Percentiles rank a stretch among this genome's conserved stretches.
Evolutionary conservation across 495 filamentous ascomycete genomes (phyloP).

Genomic region (Aspergillus homomorphus): DNA sequence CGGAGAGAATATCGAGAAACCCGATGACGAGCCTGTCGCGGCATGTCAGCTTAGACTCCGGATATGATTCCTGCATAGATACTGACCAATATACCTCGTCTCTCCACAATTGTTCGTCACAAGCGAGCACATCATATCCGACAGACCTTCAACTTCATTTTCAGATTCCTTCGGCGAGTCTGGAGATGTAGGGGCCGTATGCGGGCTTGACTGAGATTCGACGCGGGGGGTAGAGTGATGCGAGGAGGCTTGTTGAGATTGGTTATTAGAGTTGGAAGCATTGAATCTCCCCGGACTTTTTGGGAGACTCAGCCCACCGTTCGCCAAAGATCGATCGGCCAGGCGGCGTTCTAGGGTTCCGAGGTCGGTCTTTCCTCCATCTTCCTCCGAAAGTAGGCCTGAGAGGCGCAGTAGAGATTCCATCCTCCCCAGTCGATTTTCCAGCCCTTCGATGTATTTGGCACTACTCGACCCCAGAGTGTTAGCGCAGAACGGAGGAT

Average conservation of each 20-base stretch:
- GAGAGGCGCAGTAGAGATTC: slow-evolving; percentile 84
- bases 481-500: slow-evolving; percentile 16
- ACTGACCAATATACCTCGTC: slow-evolving; percentile 90
- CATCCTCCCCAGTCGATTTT: slow-evolving; percentile 93
- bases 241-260: slow-evolving; percentile 31
- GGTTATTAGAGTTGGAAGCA: slow-evolving; percentile 24
- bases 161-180: slow-evolving; percentile 55
- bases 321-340: slow-evolving; percentile 56
- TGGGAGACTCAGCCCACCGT: slow-evolving; percentile 35
- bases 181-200: slow-evolving; percentile 59
- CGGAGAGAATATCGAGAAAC: slow-evolving; percentile 97
- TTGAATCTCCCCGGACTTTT: slow-evolving; percentile 32
- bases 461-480: slow-evolving; percentile 53
- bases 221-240: slow-evolving; percentile 43
- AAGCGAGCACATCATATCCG: slow-evolving; percentile 98
- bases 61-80: not conserved
- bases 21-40: slow-evolving; percentile 81
- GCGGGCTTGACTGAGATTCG: slow-evolving; percentile 56
- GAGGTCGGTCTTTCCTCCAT: slow-evolving; percentile 83
- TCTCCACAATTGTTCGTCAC: slow-evolving; percentile 98
- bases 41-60: slow-evolving; percentile 20
- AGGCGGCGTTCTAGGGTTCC: slow-evolving; percentile 82
- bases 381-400: slow-evolving; percentile 82
- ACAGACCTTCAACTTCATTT: slow-evolving; percentile 80
- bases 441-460: slow-evolving; percentile 96